Conservation (phyloP, 176 grass and related monocot genomes). For the Phoenix dactylifera region DNA sequence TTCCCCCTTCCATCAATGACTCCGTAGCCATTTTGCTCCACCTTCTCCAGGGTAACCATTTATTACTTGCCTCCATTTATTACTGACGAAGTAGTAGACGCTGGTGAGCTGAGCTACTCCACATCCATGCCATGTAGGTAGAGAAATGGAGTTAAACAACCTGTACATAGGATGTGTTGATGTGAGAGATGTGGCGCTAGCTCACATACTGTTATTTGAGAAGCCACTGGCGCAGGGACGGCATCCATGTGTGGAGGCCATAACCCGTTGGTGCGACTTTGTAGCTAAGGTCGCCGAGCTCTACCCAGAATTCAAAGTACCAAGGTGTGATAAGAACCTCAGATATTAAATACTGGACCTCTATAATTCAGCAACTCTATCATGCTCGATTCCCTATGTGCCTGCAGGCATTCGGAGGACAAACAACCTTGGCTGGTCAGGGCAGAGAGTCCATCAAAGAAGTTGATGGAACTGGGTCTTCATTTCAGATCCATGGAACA, state of each 20-base stretch:
- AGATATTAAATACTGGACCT: too few relatives aligned
- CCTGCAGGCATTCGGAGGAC: constrained; percentile 28
- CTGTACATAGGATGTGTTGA: constrained; percentile 30
- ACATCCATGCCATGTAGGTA: constrained; percentile 18
- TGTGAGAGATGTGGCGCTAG: constrained; percentile 34
- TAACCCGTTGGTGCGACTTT: constrained; percentile 20
- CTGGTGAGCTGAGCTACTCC: not conserved
- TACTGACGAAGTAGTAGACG: not conserved
- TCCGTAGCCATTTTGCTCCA: not conserved
- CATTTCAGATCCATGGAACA: constrained; percentile 28
- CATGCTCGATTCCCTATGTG: too few relatives aligned
- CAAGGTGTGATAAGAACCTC: constrained; percentile 13
- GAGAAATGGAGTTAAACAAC: constrained; percentile 17
- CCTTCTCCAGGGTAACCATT: constrained; percentile 17
- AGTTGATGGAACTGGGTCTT: constrained; percentile 42
- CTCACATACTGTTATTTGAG: constrained; percentile 33
- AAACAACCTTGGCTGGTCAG: constrained; percentile 41
- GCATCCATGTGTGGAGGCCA: constrained; percentile 37
- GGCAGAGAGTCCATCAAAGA: constrained; percentile 31
- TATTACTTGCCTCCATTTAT: not conserved
- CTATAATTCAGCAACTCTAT: too few relatives aligned
- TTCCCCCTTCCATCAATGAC: constrained; percentile 11
- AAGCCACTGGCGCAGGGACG: constrained; percentile 27
- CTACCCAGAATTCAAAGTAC: constrained; percentile 30
- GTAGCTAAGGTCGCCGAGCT: constrained; percentile 27